Conservation (phyloP, 768 basidiomycete species). For the Tephrocybe sp. region DNA sequence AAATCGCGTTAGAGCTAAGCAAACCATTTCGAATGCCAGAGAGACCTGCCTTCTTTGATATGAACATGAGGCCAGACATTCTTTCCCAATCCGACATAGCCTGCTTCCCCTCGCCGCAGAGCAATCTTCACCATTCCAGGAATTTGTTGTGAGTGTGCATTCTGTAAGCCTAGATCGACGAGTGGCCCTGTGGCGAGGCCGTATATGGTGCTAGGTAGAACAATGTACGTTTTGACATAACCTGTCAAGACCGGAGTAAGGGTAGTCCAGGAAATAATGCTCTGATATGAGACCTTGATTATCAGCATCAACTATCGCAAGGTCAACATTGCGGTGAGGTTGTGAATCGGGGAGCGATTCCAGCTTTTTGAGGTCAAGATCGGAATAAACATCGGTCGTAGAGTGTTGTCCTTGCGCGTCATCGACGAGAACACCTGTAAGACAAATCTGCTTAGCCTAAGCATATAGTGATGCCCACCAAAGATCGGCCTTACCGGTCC, state of each 20-base stretch:
- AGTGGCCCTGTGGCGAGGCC: constrained; percentile 44
- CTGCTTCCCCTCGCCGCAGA: constrained; percentile 43
- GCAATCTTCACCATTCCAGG: constrained; percentile 40
- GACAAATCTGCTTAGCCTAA: background rate
- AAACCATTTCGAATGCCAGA: background rate
- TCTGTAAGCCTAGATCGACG: constrained; percentile 49
- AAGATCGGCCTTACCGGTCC: constrained; percentile 25
- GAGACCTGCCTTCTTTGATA: constrained; percentile 14
- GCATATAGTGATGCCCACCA: background rate
- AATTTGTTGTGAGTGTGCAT: constrained; percentile 49
- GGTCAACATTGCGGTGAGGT: constrained; percentile 49
- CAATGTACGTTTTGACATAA: constrained; percentile 36
- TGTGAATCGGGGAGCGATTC: constrained; percentile 43
- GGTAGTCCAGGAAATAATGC: background rate
- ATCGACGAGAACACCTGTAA: constrained; percentile 38
- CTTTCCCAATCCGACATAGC: constrained; percentile 50
- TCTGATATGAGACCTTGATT: constrained; percentile 46
- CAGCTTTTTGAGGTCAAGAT: constrained; percentile 44
- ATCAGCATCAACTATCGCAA: constrained; percentile 44
- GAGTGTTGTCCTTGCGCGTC: constrained; percentile 39
- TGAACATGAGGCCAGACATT: constrained; percentile 56
- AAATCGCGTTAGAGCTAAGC: background rate
- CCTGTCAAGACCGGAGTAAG: constrained; percentile 7
- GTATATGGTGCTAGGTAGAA: constrained; percentile 54
- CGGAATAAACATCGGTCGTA: constrained; percentile 42